Evolutionary conservation across 2,329 filamentous ascomycete genomes (phyloP).

Genomic region (Colletotrichum spinosum): DNA sequence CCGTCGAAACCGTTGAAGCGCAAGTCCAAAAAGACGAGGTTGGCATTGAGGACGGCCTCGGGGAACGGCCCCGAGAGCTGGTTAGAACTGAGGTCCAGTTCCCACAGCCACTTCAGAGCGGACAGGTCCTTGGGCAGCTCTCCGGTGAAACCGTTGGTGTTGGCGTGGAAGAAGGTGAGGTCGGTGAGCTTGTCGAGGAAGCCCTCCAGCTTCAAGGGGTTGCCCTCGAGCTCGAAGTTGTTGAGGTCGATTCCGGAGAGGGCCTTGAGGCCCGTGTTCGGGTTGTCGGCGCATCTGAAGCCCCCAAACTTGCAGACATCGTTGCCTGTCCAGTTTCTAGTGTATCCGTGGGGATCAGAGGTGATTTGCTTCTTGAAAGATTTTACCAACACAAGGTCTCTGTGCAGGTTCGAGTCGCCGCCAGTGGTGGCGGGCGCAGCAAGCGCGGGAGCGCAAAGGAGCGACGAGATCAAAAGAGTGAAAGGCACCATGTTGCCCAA

Average conservation of each 20-base stretch:
- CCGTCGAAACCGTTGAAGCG: constrained; percentile 22
- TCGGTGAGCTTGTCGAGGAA: constrained; percentile 26
- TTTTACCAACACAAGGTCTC: constrained; percentile 12
- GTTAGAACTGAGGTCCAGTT: constrained; percentile 16
- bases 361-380: constrained; percentile 16
- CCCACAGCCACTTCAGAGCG: constrained; percentile 11
- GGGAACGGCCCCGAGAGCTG: constrained; percentile 18
- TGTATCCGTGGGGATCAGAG: constrained; percentile 1
- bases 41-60: background rate
- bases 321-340: constrained; percentile 15
- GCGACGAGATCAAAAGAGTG: constrained; percentile 21
- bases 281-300: constrained; percentile 16
- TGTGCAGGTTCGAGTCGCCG: constrained; percentile 8
- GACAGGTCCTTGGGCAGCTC: constrained; percentile 15
- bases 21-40: constrained; percentile 13
- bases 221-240: constrained; percentile 6
- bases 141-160: constrained; percentile 22
- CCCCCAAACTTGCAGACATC: constrained; percentile 22
- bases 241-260: constrained; percentile 13
- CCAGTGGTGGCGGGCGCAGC: background rate
- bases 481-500: constrained; percentile 5
- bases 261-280: constrained; percentile 6
- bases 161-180: constrained; percentile 22
- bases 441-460: constrained; percentile 21
- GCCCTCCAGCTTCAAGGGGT: constrained; percentile 4